These are phyloP conservation scores for Triticum urartu DNA, from an alignment of 176 grass and related monocot species.

Conservation along the genomic window DNA sequence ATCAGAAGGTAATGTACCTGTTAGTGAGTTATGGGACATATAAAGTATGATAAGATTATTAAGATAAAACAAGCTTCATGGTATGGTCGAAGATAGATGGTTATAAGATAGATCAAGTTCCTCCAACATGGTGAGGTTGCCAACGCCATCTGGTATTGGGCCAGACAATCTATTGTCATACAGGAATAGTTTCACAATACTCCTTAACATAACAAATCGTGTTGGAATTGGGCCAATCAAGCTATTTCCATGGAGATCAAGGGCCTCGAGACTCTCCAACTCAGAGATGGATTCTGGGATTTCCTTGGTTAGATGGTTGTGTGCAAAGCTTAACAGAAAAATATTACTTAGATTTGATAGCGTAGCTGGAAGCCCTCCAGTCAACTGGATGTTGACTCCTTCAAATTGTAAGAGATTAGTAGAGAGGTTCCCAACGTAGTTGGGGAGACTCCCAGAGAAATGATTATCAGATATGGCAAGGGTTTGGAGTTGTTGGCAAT, in stretches of 20 bases:
- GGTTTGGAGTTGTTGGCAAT: neutral
- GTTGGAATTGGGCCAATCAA: neutral
- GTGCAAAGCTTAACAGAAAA: accelerated
- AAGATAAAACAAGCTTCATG: neutral
- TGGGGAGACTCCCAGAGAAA: neutral
- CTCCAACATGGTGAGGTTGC: neutral
- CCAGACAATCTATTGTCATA: neutral
- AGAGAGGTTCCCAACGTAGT: constrained; percentile 13
- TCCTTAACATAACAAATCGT: neutral
- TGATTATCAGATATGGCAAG: neutral
- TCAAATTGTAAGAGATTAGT: accelerated
- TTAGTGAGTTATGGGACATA: neutral
- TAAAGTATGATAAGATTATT: neutral
- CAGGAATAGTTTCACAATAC: accelerated
- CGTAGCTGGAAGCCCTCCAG: neutral
- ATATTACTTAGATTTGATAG: neutral
- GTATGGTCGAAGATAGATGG: neutral
- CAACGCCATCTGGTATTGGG: neutral
- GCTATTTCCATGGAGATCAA: neutral
- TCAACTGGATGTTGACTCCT: neutral
- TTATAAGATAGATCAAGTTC: neutral
- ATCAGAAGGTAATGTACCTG: neutral
- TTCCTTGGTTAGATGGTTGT: neutral
- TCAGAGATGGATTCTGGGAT: neutral
- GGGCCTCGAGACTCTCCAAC: neutral